Conservation (phyloP, 306 rosid genomes). For the Amphicarpaea edgeworthii region DNA sequence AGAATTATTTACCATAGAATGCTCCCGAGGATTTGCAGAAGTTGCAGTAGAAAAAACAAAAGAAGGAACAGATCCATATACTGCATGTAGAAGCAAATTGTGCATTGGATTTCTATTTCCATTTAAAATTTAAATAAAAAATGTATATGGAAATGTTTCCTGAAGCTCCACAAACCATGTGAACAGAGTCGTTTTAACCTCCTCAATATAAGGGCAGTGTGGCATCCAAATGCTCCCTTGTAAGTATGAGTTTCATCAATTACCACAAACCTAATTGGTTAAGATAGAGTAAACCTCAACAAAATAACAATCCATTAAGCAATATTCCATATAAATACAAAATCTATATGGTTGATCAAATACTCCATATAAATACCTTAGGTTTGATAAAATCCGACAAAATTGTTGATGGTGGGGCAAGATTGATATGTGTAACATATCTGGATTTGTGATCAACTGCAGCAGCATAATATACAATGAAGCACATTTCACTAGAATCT, state of each 20-base stretch:
- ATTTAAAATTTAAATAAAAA: slow-evolving; percentile 38
- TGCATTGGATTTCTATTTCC: slow-evolving; percentile 28
- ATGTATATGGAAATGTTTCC: slow-evolving; percentile 37
- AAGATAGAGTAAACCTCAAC: slow-evolving; percentile 39
- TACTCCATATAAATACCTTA: slow-evolving; percentile 62
- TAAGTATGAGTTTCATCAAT: slow-evolving; percentile 91
- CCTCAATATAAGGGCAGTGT: slow-evolving; percentile 83
- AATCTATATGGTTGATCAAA: slow-evolving; percentile 29
- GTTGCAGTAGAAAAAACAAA: slow-evolving; percentile 94
- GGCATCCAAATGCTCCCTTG: slow-evolving; percentile 98
- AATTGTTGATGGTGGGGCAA: slow-evolving; percentile 80
- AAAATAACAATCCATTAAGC: slow-evolving; percentile 27
- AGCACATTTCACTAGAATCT: slow-evolving; percentile 39
- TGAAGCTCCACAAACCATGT: slow-evolving; percentile 60
- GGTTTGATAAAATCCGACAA: slow-evolving; percentile 79
- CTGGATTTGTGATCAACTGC: slow-evolving; percentile 98
- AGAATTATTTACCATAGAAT: slow-evolving; percentile 77
- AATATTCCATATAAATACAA: slow-evolving; percentile 39
- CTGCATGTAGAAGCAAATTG: slow-evolving; percentile 63
- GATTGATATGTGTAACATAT: slow-evolving; percentile 93
- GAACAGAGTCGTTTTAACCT: slow-evolving; percentile 86
- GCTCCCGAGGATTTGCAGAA: slow-evolving; percentile 88
- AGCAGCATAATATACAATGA: slow-evolving; percentile 47
- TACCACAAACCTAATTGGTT: slow-evolving; percentile 73
- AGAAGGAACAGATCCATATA: slow-evolving; percentile 90